Conservation (phyloP, 2,329 filamentous ascomycete species). For the Trichophaea hybrida region DNA sequence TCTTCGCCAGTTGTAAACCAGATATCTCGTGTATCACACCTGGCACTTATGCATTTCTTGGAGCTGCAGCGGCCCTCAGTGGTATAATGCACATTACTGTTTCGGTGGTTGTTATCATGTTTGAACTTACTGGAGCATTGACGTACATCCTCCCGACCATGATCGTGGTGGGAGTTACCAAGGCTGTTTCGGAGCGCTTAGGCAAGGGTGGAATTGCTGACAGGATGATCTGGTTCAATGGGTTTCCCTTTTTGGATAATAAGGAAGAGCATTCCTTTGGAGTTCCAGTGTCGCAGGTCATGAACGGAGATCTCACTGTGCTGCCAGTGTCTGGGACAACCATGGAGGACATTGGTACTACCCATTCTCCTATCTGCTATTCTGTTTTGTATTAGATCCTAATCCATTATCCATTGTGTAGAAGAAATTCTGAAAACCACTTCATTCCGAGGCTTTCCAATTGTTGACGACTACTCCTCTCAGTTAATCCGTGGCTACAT, state of each 20-base stretch:
- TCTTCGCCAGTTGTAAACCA: conserved; percentile 78
- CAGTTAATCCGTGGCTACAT: conserved; percentile 80
- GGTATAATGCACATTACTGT: conserved; percentile 98
- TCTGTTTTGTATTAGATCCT: no score
- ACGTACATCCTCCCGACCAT: conserved; percentile 97
- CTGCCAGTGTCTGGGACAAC: conserved; percentile 61
- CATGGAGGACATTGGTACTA: conserved; percentile 58
- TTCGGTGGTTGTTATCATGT: conserved; percentile 98
- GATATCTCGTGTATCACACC: conserved; percentile 94
- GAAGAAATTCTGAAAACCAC: conserved; percentile 52
- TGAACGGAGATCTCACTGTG: conserved; percentile 62
- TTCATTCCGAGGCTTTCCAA: conserved; percentile 81
- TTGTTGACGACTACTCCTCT: conserved; percentile 58
- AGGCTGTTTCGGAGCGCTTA: conserved; percentile 77
- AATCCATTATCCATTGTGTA: background rate
- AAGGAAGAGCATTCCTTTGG: conserved; percentile 97
- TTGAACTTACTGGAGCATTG: conserved; percentile 89
- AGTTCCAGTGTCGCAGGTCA: conserved; percentile 78
- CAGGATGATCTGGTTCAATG: conserved; percentile 97
- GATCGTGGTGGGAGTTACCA: conserved; percentile 96
- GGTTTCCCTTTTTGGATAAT: conserved; percentile 89
- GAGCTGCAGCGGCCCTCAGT: conserved; percentile 76
- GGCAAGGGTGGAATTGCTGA: conserved; percentile 96
- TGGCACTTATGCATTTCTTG: conserved; percentile 90
- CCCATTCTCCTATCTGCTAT: no score